Conservation (phyloP, 805 yeast genomes). For the Candida stauntonica region DNA sequence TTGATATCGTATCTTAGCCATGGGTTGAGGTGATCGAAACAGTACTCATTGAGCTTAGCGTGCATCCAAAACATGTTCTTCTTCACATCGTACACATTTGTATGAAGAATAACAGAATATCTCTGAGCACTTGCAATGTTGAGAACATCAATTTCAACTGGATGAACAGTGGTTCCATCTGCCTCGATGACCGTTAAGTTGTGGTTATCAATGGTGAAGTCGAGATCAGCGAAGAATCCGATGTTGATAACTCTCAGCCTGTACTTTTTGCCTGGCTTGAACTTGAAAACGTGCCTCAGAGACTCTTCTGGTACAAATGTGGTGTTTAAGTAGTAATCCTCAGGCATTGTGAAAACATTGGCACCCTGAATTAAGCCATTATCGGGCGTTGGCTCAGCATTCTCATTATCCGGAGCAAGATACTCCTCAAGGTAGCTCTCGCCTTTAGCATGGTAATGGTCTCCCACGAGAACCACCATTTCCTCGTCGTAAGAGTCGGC, state of each 20-base stretch:
- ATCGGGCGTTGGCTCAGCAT: conserved; percentile 48
- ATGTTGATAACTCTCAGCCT: conserved; percentile 44
- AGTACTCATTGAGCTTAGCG: conserved; percentile 33
- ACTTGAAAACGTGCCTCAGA: conserved; percentile 25
- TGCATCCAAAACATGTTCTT: conserved; percentile 40
- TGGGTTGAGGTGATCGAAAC: conserved; percentile 33
- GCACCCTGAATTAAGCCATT: conserved; percentile 40
- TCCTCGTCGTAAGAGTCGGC: conserved; percentile 42
- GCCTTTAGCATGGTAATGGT: conserved; percentile 42
- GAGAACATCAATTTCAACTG: conserved; percentile 33
- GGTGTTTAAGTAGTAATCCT: conserved; percentile 21
- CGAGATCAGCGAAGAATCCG: conserved; percentile 48
- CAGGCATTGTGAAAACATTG: conserved; percentile 27
- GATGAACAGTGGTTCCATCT: conserved; percentile 49
- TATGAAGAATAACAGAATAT: conserved; percentile 51
- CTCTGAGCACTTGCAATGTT: conserved; percentile 58
- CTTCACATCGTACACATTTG: conserved; percentile 37
- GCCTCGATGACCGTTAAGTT: conserved; percentile 46
- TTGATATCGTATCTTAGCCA: conserved; percentile 30
- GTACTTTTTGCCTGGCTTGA: conserved; percentile 42
- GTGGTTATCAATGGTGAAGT: conserved; percentile 47
- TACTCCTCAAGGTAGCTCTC: conserved; percentile 29
- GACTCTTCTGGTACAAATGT: conserved; percentile 19
- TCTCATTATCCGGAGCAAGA: conserved; percentile 37
- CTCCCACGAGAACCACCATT: conserved; percentile 38